These are phyloP conservation scores for Exophiala aquamarina DNA, from an alignment of 2,329 filamentous ascomycete species.

Conservation along the genomic window DNA sequence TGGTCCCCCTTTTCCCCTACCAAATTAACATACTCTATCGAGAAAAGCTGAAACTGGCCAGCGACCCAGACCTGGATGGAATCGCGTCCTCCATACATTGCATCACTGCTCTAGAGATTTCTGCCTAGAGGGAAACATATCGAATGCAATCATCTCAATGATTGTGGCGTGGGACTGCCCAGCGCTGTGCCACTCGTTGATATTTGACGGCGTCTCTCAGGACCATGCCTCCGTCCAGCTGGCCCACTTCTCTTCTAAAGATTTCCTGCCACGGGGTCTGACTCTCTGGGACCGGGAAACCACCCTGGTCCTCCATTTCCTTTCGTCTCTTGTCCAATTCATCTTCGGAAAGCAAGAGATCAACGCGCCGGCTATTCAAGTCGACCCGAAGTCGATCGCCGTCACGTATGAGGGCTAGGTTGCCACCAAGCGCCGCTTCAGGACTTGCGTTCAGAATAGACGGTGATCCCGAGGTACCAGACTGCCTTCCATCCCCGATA, in stretches of 20 bases:
- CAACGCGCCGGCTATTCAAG: constrained; percentile 48
- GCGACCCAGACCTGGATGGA: too few relatives aligned
- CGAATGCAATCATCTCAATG: constrained; percentile 38
- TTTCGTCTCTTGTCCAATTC: constrained; percentile 44
- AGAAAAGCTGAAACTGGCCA: too few relatives aligned
- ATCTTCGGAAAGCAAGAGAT: constrained; percentile 45
- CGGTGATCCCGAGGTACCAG: constrained; percentile 55
- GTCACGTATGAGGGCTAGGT: constrained; percentile 51
- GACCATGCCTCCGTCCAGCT: constrained; percentile 50
- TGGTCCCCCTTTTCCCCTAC: too few relatives aligned
- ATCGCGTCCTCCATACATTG: too few relatives aligned
- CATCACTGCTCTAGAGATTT: too few relatives aligned
- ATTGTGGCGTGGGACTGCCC: constrained; percentile 44
- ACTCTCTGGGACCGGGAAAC: constrained; percentile 41
- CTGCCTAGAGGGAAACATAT: too few relatives aligned
- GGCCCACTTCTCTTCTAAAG: constrained; percentile 49
- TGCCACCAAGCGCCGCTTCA: constrained; percentile 56
- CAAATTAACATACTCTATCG: too few relatives aligned
- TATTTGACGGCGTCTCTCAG: constrained; percentile 48
- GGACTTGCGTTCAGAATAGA: constrained; percentile 58
- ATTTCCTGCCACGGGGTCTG: constrained; percentile 55
- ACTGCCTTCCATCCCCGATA: constrained; percentile 57
- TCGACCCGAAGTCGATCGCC: constrained; percentile 54
- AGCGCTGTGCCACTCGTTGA: constrained; percentile 46
- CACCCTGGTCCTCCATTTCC: constrained; percentile 38